Percentiles rank a stretch among this genome's conserved stretches.
phyloP scores from a whole-genome alignment of 169 alveolate species.

The Plasmodium cynomolgi region DNA sequence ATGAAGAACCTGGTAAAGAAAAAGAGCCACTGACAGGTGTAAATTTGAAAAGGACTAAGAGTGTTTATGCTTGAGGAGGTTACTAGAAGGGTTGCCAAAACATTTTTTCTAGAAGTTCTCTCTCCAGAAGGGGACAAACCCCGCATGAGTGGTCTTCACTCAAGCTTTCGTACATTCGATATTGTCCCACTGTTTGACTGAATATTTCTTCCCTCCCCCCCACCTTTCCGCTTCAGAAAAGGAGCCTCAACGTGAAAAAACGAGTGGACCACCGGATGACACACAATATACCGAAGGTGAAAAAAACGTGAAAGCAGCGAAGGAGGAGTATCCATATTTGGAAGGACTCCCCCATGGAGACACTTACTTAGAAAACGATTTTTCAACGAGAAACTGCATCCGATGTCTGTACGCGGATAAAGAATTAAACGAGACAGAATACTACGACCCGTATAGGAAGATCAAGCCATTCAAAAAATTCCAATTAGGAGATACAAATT shows the following conservation, averaged over 20 bases:
- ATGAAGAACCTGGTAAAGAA: neutral
- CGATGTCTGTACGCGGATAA: conserved; percentile 28
- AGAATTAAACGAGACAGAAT: conserved; percentile 8
- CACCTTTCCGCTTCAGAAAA: neutral
- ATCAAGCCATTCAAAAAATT: conserved; percentile 8
- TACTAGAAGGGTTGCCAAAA: neutral
- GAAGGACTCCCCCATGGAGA: neutral
- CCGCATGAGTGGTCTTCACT: neutral
- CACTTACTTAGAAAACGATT: neutral
- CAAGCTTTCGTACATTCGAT: neutral
- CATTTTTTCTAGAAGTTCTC: neutral
- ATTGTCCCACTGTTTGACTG: neutral
- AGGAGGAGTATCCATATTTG: neutral
- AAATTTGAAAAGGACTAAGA: neutral
- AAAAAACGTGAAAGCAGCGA: neutral
- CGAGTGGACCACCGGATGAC: neutral
- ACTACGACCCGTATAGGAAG: neutral
- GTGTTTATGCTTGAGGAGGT: neutral
- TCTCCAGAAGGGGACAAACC: neutral
- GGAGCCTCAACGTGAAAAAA: neutral
- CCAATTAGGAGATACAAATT: neutral
- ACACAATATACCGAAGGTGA: neutral
- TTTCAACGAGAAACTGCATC: neutral
- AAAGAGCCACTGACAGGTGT: neutral
- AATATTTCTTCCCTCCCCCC: neutral